Percentiles rank a stretch among this genome's conserved stretches.
Evolutionary conservation across 2,329 filamentous ascomycete genomes (phyloP).

Genomic region (Phialocephala sp.): DNA sequence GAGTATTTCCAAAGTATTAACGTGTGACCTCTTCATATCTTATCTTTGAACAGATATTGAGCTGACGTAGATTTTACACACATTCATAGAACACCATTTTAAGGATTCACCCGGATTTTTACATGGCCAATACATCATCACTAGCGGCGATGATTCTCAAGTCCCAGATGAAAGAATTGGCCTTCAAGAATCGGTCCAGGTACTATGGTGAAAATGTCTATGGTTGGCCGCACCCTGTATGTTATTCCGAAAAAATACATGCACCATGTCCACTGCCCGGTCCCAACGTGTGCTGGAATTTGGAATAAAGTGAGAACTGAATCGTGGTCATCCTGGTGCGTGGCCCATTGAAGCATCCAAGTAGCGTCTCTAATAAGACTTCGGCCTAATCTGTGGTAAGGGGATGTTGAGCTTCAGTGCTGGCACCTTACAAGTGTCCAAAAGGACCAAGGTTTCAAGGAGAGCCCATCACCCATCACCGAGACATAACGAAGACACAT

Average conservation of each 20-base stretch:
- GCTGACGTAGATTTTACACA: conserved; percentile 1
- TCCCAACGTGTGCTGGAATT: not conserved
- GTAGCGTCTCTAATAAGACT: too few species aligned
- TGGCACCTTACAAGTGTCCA: too few species aligned
- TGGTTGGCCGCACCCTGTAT: not conserved
- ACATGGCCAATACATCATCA: not conserved
- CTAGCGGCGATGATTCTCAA: not conserved
- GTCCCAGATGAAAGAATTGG: not conserved
- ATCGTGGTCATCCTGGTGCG: not conserved
- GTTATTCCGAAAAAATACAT: not conserved
- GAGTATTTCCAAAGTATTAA: conserved; percentile 19
- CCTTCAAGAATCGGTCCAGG: not conserved
- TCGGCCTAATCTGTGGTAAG: too few species aligned
- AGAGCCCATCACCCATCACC: too few species aligned
- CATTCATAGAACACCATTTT: conserved; percentile 15
- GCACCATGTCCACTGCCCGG: not conserved
- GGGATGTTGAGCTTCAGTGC: too few species aligned
- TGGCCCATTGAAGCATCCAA: not conserved
- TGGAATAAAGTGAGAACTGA: not conserved
- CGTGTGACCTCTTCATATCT: not conserved
- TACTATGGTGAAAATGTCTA: not conserved
- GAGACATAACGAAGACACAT: too few species aligned
- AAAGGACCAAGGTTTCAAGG: too few species aligned
- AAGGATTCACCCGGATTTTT: not conserved
- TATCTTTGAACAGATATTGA: not conserved